Evolutionary conservation across 2,329 filamentous ascomycete species (phyloP), one percentile per base, ranked within the genome.

Genomic region (Cladosporium sp.): DNA sequence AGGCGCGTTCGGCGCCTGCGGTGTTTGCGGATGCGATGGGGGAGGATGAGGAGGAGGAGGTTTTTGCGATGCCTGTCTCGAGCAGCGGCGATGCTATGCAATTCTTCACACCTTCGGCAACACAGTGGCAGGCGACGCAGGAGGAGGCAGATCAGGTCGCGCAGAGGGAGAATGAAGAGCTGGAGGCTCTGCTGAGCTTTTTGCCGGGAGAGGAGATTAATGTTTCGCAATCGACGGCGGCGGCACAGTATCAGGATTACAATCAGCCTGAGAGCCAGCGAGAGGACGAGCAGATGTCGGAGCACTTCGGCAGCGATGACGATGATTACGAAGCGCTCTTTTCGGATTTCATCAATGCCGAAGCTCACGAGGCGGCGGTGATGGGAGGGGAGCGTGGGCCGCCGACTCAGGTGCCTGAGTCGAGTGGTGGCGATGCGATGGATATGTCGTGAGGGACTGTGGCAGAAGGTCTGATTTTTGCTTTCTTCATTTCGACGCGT

Each of bases 301-400:
- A 22, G 12, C 64, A 54, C 64, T 64, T 57, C 69, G 72, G 72
- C n/a, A 77, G 76, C 57, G 79, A 82, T 54, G 79, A 80, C n/a
- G 76, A 77, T 30, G 80, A 83, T 55, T 83, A 82, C 59, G 79
- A 83, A 58, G 70, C 70, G 55, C 69, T 84, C 7, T 83, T 96
- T 64, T 79, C 81, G 72, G 82, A 88, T 57, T 64, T 88, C 32
- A 67, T 82, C 36, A 48, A 48, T 24, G 37, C 37, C 7, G 45
- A 48, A 8, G 45, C 45, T 8, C 45, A 48, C 29, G 37, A 22
- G 15, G 7, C 17, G 22, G 37, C 1, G 3, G n/a, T n/a, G n/a
- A n/a, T n/a, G n/a, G 7, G 8, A 13, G 39, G 38, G 7, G 12
- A 27, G 17, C 18, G 11, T 12, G 20, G n/a, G n/a, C n/a, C 13